Evolutionary conservation across 306 rosid species (phyloP), one percentile per base, ranked within the genome.

Genomic region (Hippophae tibetana): DNA sequence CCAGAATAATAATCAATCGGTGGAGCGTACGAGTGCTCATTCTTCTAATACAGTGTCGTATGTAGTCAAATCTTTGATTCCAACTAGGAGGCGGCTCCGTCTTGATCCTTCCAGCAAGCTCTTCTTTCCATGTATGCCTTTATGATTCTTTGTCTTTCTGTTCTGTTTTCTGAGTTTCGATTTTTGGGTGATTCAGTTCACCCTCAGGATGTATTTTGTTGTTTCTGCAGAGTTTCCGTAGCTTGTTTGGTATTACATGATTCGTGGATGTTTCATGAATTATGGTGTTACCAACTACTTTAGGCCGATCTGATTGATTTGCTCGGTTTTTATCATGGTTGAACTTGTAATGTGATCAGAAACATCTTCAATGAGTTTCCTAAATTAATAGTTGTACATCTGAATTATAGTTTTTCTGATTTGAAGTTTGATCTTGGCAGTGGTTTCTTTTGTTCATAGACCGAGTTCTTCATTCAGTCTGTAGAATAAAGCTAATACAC

Each of bases 81-180:
- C 96, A 23, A 78, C 83, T 6, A 72, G 89, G 74, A 76, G 89
- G 60, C 84, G 89, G 67, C 93, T 92, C 65, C 93, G 88, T 73
- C 99, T 92, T 57, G 99, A 92, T 82, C 99, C 99, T 65, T 52
- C 95, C 52, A 92, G 78, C 77, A 92, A 92, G 74, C 95, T 92
- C 54, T 88, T 74, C 76, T 92, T 92, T 73, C 99, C 96, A 5
- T 92, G 96, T 92, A 83, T n/a, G 81, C 42, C 38, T 31, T 31
- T 31, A 31, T 31, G 5, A 18, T 18, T 18, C 23, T 18, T 13
- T 7, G 9, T 13, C 49, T 18, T 82, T 8, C 25, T 26, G 58
- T 66, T 56, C 47, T 52, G 26, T 59, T 67, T 43, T 26, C 43
- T 45, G 57, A 9, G 31, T 43, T 63, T 59, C 38, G 38, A 51